Base-by-base conservation (phyloP, 192 early-diverging fungal genomes). In the Dissophora globulifera region DNA sequence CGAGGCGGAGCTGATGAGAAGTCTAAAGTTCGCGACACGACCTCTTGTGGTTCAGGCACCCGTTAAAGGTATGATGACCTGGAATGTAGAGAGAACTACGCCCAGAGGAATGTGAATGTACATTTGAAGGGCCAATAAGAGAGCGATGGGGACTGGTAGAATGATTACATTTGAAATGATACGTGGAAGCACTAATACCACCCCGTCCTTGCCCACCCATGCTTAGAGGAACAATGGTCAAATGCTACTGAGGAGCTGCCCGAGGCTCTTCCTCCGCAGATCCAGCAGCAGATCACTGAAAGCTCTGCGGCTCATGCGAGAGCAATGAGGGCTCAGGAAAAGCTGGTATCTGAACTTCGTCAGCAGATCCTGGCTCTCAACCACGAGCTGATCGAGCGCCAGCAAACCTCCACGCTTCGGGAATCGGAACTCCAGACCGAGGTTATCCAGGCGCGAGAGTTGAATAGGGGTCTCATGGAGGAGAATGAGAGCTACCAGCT, bases 401-500 rank as follows among this genome's bases (percentile, higher is more conserved):
- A 76, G 35, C 57, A 64, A 1, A 46, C 16, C 19, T 54, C 25
- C 20, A 53, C 12, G 9, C 32, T 76, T 9, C 56, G 56, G 33
- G 62, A 60, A 40, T 33, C 42, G 3, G 63, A 58, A 20, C 82
- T 91, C 9, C 85, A 88, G 60, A 70, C 82, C 45, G 83, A 90
- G 31, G 69, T 85, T 29, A 48, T 41, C 53, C 88, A 92, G 72
- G 81, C 91, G 9, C 84, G 85, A 30, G 85, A 90, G 50, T 67
- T 93, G 52, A 91, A 91, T 59, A 82, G 81, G 64, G 80, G 86
- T 17, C 81, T 93, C 55, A 86, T 86, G 85, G 91, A 94, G 61
- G 93, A 93, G 54, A 94, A 91, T 81, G 93, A 93, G 70, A 86
- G 88, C 54, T 93, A 89, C 80, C 93, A 94, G 70, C 68, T 92